Conservation (phyloP, 768 basidiomycete genomes). For the Boletellus sp. region DNA sequence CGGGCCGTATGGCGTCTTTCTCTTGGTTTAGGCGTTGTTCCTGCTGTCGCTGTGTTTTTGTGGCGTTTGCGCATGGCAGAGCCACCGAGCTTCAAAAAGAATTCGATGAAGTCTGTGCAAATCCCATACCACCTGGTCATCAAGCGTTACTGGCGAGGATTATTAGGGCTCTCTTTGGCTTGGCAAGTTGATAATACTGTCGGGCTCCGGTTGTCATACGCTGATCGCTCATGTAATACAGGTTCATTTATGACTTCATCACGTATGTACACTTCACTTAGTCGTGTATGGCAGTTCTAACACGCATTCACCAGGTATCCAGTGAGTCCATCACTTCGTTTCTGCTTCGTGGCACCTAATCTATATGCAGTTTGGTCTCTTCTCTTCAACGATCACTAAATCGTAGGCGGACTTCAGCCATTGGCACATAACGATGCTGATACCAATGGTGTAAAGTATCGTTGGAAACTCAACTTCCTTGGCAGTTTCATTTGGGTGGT, state of each 20-base stretch:
- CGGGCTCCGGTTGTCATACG: not conserved
- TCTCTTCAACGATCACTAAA: slow-evolving; percentile 71
- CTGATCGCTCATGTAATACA: slow-evolving; percentile 18
- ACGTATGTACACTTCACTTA: slow-evolving; percentile 40
- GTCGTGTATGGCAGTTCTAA: not conserved
- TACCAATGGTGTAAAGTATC: slow-evolving; percentile 39
- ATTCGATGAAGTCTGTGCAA: slow-evolving; percentile 70
- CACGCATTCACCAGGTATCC: slow-evolving; percentile 46
- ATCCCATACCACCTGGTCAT: slow-evolving; percentile 78
- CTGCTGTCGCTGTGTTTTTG: slow-evolving; percentile 74
- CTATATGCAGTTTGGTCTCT: slow-evolving; percentile 64
- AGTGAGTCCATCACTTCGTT: slow-evolving; percentile 37
- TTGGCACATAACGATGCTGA: not conserved
- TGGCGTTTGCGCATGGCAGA: slow-evolving; percentile 88
- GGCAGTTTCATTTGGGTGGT: slow-evolving; percentile 75
- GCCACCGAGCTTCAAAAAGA: slow-evolving; percentile 65
- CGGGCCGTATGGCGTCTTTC: slow-evolving; percentile 86
- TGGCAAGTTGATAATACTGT: slow-evolving; percentile 45
- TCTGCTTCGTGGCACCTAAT: not conserved
- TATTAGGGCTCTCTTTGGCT: slow-evolving; percentile 69
- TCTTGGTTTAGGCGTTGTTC: slow-evolving; percentile 78
- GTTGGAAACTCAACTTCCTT: slow-evolving; percentile 52
- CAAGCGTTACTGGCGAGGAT: slow-evolving; percentile 73
- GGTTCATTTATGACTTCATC: slow-evolving; percentile 82
- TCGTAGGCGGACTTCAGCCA: slow-evolving; percentile 37